Percentiles rank a stretch among this genome's conserved stretches.
These are phyloP conservation scores for Waltiozyma sp. DNA, from an alignment of 1,139 yeast genomes.

Conservation along the genomic window DNA sequence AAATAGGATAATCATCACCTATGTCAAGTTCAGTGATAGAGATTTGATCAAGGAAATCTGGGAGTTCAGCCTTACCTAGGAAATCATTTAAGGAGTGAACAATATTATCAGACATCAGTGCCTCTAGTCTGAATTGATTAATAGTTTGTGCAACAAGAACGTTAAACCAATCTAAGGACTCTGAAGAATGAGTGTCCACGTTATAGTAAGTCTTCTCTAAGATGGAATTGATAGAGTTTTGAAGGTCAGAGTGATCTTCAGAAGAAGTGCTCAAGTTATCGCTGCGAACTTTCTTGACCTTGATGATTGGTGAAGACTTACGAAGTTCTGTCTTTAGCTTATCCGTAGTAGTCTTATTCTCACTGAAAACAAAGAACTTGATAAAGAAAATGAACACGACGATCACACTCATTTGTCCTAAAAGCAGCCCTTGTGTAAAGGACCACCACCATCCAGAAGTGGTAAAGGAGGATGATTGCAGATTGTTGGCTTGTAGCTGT, in stretches of 20 bases:
- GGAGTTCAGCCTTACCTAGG: conserved; percentile 33
- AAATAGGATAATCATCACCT: conserved; percentile 93
- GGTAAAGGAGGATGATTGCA: conserved; percentile 5
- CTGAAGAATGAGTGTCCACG: conserved; percentile 78
- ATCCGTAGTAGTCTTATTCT: conserved; percentile 31
- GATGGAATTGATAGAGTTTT: conserved; percentile 32
- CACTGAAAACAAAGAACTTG: conserved; percentile 84
- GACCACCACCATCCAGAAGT: conserved; percentile 34
- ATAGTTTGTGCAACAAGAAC: conserved; percentile 88
- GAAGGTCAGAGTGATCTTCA: conserved; percentile 5
- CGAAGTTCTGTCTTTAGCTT: conserved; percentile 22
- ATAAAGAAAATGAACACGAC: conserved; percentile 65
- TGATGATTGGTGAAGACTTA: conserved; percentile 12
- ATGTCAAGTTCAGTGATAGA: conserved; percentile 80
- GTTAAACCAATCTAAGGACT: conserved; percentile 93
- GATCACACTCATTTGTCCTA: conserved; percentile 81
- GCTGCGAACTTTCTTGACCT: conserved; percentile 18
- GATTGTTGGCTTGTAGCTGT: conserved; percentile 14
- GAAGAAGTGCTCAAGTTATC: conserved; percentile 11
- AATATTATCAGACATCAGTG: conserved; percentile 72
- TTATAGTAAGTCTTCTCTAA: conserved; percentile 89
- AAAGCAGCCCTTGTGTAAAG: conserved; percentile 63
- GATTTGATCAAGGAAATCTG: conserved; percentile 72
- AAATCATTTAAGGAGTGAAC: conserved; percentile 62
- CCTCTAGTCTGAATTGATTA: conserved; percentile 78